A percentile compares a stretch with the other conserved stretches of the same genome.
Evolutionary conservation across 805 yeast species (phyloP).

Genomic region (Candida namnaoensis): DNA sequence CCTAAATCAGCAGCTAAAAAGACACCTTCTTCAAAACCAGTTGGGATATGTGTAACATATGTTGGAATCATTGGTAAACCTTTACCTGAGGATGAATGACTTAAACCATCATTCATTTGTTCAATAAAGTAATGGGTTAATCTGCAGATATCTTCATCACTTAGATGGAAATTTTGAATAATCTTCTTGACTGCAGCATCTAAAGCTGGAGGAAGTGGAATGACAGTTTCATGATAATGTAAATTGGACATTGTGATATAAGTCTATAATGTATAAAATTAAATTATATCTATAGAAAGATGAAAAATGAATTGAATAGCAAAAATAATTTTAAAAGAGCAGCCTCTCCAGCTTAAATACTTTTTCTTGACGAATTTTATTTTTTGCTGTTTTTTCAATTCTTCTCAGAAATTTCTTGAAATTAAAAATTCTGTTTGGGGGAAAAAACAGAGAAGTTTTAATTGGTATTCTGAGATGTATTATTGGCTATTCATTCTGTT

Average conservation of each 20-base stretch:
- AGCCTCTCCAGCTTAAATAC: too few relatives aligned
- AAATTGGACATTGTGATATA: background rate
- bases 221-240: background rate
- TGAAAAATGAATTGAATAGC: too few relatives aligned
- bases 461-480: too few relatives aligned
- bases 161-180: background rate
- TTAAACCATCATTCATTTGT: conserved; percentile 54
- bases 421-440: too few relatives aligned
- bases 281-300: too few relatives aligned
- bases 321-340: too few relatives aligned
- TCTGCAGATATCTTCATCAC: background rate
- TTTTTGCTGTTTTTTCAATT: too few relatives aligned
- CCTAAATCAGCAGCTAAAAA: conserved; percentile 90
- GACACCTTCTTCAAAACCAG: conserved; percentile 77
- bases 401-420: too few relatives aligned
- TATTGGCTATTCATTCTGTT: too few relatives aligned
- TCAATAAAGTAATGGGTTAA: conserved; percentile 43
- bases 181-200: background rate
- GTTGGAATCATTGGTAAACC: conserved; percentile 92
- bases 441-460: too few relatives aligned
- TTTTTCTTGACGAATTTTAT: too few relatives aligned
- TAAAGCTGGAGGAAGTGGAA: background rate
- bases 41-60: conserved; percentile 76
- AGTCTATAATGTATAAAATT: too few relatives aligned
- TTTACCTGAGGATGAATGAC: conserved; percentile 26